A percentile compares a stretch with the other conserved stretches of the same genome.
Evolutionary conservation across 768 basidiomycete genomes (phyloP).

Genomic region (Mycena amicta): DNA sequence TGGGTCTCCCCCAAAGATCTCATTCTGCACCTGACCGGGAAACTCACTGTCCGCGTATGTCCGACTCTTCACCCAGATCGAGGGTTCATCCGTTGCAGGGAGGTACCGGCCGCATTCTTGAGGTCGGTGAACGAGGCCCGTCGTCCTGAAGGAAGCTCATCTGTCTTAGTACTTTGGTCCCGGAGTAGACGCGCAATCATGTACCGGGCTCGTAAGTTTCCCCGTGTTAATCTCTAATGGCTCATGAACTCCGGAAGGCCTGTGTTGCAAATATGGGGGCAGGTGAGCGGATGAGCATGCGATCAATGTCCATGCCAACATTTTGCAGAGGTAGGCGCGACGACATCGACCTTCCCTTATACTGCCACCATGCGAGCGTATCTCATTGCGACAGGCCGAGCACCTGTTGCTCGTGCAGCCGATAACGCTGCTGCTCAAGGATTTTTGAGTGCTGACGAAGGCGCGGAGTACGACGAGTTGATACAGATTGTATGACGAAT

Average conservation of each 20-base stretch:
- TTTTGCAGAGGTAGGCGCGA: slow-evolving; percentile 99
- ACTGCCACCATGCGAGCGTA: slow-evolving; percentile 88
- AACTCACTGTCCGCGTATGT: slow-evolving; percentile 87
- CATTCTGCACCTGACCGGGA: slow-evolving; percentile 92
- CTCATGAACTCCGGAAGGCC: slow-evolving; percentile 43
- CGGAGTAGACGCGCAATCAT: slow-evolving; percentile 86
- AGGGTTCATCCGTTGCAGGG: slow-evolving; percentile 52
- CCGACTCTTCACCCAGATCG: background rate
- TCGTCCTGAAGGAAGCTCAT: background rate
- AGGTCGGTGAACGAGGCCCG: slow-evolving; percentile 30
- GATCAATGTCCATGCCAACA: no score
- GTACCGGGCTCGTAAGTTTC: slow-evolving; percentile 66
- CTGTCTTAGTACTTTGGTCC: slow-evolving; percentile 77
- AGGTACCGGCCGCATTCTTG: slow-evolving; percentile 93
- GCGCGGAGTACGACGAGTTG: slow-evolving; percentile 91
- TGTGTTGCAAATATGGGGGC: slow-evolving; percentile 98
- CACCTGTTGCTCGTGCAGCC: slow-evolving; percentile 82
- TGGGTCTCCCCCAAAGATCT: slow-evolving; percentile 98
- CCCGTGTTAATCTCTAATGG: background rate
- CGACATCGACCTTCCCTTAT: slow-evolving; percentile 97
- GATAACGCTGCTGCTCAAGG: slow-evolving; percentile 79
- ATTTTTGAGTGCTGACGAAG: slow-evolving; percentile 82
- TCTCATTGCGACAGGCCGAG: slow-evolving; percentile 86
- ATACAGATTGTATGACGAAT: slow-evolving; percentile 80
- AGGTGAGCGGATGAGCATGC: no score